A percentile compares a stretch with the other conserved stretches of the same genome.
Evolutionary conservation across 768 basidiomycete species (phyloP).

Genomic region (Mycena olivaceomarginata): DNA sequence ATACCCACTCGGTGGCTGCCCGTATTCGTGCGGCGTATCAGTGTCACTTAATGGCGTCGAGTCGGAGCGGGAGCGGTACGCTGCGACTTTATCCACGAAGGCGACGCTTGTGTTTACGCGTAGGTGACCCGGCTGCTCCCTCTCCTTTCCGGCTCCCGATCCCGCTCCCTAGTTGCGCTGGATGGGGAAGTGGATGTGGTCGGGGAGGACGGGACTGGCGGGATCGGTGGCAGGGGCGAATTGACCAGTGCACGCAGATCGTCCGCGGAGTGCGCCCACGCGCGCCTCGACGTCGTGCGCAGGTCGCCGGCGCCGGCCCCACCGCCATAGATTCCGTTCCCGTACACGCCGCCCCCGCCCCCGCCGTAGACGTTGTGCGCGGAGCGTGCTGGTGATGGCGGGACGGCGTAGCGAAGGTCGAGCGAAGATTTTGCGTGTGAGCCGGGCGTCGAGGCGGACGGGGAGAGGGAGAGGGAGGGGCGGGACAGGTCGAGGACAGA

Average conservation of each 20-base stretch:
- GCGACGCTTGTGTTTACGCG: constrained; percentile 63
- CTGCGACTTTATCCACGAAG: constrained; percentile 78
- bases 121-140: constrained; percentile 32
- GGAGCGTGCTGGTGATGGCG: constrained; percentile 9
- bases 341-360: constrained; percentile 59
- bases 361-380: constrained; percentile 48
- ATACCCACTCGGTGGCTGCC: constrained; percentile 13
- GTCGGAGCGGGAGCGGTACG: constrained; percentile 70
- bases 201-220: neutral
- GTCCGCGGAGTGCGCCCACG: constrained; percentile 89
- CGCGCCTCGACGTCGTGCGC: constrained; percentile 79
- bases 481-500: constrained; percentile 44
- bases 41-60: constrained; percentile 50
- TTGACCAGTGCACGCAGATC: constrained; percentile 76
- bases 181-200: neutral
- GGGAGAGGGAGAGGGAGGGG: constrained; percentile 36
- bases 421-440: constrained; percentile 35
- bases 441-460: constrained; percentile 5
- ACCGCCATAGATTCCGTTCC: constrained; percentile 19
- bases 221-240: neutral
- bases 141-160: constrained; percentile 33
- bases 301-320: constrained; percentile 64
- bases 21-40: constrained; percentile 27
- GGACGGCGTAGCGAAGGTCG: constrained; percentile 29
- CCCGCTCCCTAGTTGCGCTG: constrained; percentile 1